These are phyloP conservation scores for Ustilago vetiveriae DNA, from an alignment of 1,284 basidiomycete species.

Conservation along the genomic window DNA sequence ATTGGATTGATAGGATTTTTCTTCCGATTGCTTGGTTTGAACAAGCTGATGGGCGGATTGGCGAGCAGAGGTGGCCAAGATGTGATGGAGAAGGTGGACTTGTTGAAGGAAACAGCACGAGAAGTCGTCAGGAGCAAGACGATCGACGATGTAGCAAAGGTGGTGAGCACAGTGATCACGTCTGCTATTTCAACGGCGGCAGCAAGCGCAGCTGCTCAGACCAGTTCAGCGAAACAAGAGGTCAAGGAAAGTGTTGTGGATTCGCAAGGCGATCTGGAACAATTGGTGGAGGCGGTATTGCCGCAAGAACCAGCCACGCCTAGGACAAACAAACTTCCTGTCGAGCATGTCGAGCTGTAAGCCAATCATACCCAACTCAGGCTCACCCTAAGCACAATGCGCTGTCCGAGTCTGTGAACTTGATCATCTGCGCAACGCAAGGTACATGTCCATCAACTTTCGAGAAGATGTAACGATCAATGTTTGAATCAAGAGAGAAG, in stretches of 20 bases:
- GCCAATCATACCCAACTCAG: background rate
- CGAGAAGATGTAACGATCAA: too few relatives aligned
- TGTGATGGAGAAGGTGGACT: conserved; percentile 30
- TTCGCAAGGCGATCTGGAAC: conserved; percentile 30
- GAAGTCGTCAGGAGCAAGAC: conserved; percentile 3
- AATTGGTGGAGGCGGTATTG: conserved; percentile 21
- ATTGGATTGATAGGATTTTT: conserved; percentile 52
- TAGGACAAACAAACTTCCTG: conserved; percentile 24
- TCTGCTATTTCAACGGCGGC: conserved; percentile 14
- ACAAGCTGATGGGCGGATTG: conserved; percentile 29
- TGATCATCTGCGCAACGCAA: too few relatives aligned
- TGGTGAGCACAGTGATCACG: conserved; percentile 17
- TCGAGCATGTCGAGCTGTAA: conserved; percentile 38
- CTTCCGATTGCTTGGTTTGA: conserved; percentile 37
- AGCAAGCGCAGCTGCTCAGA: conserved; percentile 15
- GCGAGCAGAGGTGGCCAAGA: conserved; percentile 14
- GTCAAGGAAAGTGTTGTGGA: conserved; percentile 21
- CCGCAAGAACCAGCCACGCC: conserved; percentile 12
- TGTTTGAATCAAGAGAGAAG: background rate
- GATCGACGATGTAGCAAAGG: conserved; percentile 5
- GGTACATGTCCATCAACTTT: too few relatives aligned
- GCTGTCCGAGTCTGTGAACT: too few relatives aligned
- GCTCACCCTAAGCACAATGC: too few relatives aligned
- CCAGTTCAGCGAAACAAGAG: conserved; percentile 2
- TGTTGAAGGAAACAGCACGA: conserved; percentile 14